These are phyloP conservation scores for Aspergillus floridensis DNA, from an alignment of 2,329 filamentous ascomycete species.

Conservation along the genomic window DNA sequence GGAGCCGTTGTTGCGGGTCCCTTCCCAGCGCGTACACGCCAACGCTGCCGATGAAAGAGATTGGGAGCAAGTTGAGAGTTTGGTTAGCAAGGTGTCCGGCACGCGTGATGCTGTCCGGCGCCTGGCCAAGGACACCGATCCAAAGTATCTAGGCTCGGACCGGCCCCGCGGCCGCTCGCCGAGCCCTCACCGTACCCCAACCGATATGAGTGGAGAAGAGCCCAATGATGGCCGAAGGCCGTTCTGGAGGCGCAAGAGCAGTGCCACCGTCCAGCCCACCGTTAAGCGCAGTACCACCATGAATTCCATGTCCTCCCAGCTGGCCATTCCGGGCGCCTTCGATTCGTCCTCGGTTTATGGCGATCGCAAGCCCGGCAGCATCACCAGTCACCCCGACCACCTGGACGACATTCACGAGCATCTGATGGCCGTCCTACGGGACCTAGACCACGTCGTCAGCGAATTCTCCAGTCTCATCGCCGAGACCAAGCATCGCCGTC, in stretches of 20 bases:
- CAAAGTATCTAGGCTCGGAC: conserved; percentile 50
- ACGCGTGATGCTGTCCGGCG: conserved; percentile 84
- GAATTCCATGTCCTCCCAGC: conserved; percentile 50
- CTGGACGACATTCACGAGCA: conserved; percentile 74
- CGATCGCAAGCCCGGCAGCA: conserved; percentile 35
- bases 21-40: conserved; percentile 25
- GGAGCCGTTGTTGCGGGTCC: conserved; percentile 32
- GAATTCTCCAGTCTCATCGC: conserved; percentile 77
- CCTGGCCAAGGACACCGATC: conserved; percentile 79
- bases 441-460: conserved; percentile 77
- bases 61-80: conserved; percentile 80
- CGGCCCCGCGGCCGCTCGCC: conserved; percentile 33
- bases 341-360: conserved; percentile 27
- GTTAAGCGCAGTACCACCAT: conserved; percentile 47
- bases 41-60: conserved; percentile 67
- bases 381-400: conserved; percentile 43
- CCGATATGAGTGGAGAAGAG: conserved; percentile 37
- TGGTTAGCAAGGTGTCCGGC: conserved; percentile 82
- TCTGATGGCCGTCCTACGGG: conserved; percentile 75
- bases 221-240: conserved; percentile 57
- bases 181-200: conserved; percentile 29
- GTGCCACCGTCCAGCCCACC: conserved; percentile 41
- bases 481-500: conserved; percentile 74
- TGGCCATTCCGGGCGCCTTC: conserved; percentile 42
- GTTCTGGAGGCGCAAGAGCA: conserved; percentile 92